Evolutionary conservation across 352 stramenopile species (phyloP).

Genomic region (Ophiocytium majus): DNA sequence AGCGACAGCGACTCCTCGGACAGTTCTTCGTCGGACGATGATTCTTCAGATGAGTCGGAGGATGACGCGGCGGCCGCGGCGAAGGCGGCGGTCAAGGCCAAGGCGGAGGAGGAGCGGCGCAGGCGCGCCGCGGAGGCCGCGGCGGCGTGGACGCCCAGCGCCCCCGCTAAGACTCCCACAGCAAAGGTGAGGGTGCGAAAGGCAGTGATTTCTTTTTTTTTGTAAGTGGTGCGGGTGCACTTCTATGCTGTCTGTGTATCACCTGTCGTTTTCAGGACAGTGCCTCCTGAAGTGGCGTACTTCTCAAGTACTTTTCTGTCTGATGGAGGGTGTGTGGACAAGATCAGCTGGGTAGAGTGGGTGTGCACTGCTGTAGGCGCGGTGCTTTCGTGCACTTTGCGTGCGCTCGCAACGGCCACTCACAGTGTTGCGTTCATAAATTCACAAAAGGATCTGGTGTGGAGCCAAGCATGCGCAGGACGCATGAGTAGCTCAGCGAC

Average conservation of each 20-base stretch:
- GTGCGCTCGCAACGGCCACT: not conserved
- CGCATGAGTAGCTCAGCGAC: not conserved
- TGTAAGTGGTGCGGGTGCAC: not conserved
- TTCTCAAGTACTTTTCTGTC: not conserved
- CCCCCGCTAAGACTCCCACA: slow-evolving; percentile 6
- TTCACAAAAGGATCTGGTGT: not conserved
- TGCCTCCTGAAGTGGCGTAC: not conserved
- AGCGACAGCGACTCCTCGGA: too few species aligned
- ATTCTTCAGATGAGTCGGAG: not conserved
- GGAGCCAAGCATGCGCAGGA: not conserved
- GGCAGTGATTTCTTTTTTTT: not conserved
- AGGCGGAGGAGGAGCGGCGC: slow-evolving; percentile 43
- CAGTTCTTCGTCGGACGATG: not conserved
- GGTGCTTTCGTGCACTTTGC: not conserved
- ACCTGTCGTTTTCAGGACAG: not conserved
- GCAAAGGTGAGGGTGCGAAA: not conserved
- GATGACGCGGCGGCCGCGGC: slow-evolving; percentile 24
- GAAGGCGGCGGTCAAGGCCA: slow-evolving; percentile 23
- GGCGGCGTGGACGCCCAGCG: slow-evolving; percentile 48
- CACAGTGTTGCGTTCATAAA: not conserved
- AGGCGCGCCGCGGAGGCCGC: slow-evolving; percentile 40
- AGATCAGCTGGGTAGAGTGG: not conserved
- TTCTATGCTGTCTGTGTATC: not conserved
- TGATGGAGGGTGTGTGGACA: not conserved
- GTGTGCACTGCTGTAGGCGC: not conserved